These are phyloP conservation scores for Fimicolochytrium jonesii DNA, from an alignment of 192 early-diverging fungal genomes.

Conservation along the genomic window DNA sequence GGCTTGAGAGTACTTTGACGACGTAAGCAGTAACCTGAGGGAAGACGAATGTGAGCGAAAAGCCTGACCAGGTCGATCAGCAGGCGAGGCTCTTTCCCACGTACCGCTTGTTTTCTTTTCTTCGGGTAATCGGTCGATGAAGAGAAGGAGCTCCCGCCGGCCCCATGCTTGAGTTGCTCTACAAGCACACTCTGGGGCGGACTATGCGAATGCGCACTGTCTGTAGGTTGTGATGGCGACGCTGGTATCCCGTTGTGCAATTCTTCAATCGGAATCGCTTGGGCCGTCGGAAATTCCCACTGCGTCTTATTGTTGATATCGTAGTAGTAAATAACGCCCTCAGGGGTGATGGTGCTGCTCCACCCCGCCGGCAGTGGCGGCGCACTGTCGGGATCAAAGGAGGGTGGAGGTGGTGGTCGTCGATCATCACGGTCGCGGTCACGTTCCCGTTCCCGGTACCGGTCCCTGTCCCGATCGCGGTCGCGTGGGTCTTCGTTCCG, in stretches of 20 bases:
- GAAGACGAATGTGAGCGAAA: background rate
- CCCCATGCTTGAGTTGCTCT: no score
- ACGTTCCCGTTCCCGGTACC: no score
- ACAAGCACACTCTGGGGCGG: no score
- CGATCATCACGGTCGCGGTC: no score
- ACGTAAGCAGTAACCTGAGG: slow-evolving; percentile 36
- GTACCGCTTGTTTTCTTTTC: no score
- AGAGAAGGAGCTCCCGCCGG: no score
- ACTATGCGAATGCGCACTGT: background rate
- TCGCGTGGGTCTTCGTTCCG: slow-evolving; percentile 4
- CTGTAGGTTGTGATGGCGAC: background rate
- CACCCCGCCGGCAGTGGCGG: slow-evolving; percentile 30
- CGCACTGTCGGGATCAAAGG: background rate
- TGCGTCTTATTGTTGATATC: slow-evolving; percentile 18
- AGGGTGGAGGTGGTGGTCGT: background rate
- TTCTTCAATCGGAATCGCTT: no score
- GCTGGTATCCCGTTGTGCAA: no score
- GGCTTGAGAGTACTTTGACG: slow-evolving; percentile 37
- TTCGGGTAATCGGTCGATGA: no score
- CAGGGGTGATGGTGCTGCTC: slow-evolving; percentile 21
- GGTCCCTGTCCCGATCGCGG: no score
- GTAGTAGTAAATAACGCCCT: slow-evolving; percentile 36
- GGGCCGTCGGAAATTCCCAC: slow-evolving; percentile 30
- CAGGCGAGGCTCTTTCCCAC: no score
- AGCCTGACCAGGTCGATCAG: no score